These are phyloP conservation scores for Sugiyamaella americana DNA, from an alignment of 805 yeast genomes.

Conservation along the genomic window DNA sequence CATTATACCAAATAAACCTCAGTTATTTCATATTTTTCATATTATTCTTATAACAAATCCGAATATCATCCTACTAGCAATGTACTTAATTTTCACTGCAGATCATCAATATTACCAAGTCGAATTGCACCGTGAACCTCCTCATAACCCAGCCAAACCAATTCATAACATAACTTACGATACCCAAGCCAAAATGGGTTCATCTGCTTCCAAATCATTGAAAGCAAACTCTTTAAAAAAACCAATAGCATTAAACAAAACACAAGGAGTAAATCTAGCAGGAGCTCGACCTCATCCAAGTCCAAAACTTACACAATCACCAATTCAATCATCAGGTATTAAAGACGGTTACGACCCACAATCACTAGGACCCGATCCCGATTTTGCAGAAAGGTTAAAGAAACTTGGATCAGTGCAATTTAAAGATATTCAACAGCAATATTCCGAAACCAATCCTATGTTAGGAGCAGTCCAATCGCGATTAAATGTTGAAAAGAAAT, in stretches of 20 bases:
- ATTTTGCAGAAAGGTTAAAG: constrained; percentile 17
- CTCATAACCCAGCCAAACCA: too few relatives aligned
- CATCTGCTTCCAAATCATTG: not conserved
- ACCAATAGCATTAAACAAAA: not conserved
- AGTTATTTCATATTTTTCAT: too few relatives aligned
- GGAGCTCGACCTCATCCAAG: not conserved
- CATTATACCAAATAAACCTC: too few relatives aligned
- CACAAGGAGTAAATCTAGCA: not conserved
- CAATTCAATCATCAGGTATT: not conserved
- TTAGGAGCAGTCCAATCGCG: constrained; percentile 21
- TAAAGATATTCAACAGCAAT: constrained; percentile 5
- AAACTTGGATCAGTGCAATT: constrained; percentile 21
- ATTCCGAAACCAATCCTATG: constrained; percentile 14
- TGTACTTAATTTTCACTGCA: too few relatives aligned
- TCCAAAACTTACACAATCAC: not conserved
- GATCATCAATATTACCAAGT: too few relatives aligned
- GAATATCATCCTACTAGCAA: too few relatives aligned
- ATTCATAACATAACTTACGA: too few relatives aligned
- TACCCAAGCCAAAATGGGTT: not conserved
- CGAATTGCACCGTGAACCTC: too few relatives aligned
- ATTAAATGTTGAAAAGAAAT: not conserved
- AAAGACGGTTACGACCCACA: not conserved
- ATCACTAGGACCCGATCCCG: constrained; percentile 29
- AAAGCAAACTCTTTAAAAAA: not conserved
- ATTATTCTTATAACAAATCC: too few relatives aligned